Evolutionary conservation across 257 asterid species (phyloP).

Genomic region (Schizonepeta tenuifolia): DNA sequence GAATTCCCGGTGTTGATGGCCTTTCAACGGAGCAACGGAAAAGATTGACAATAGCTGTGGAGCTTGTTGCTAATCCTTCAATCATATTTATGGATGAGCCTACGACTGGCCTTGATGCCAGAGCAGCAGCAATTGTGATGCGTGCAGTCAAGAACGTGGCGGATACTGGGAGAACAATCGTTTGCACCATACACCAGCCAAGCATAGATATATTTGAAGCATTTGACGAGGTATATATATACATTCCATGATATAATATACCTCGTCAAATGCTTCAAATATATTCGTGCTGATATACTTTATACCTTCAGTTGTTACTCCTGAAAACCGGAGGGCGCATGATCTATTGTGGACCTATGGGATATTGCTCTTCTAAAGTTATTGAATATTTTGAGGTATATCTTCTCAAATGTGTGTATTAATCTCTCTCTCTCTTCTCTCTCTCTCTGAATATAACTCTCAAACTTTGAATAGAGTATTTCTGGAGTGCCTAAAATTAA

Average conservation of each 20-base stretch:
- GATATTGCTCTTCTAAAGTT: conserved; percentile 49
- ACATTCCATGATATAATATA: no score
- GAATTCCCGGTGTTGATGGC: conserved; percentile 54
- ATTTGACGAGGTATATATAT: conserved; percentile 50
- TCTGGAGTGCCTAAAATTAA: conserved; percentile 45
- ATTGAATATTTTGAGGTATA: conserved; percentile 51
- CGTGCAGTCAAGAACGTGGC: conserved; percentile 54
- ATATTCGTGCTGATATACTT: no score
- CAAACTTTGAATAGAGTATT: conserved; percentile 36
- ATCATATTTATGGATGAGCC: conserved; percentile 61
- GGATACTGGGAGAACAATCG: conserved; percentile 53
- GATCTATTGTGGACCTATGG: conserved; percentile 48
- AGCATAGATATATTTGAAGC: conserved; percentile 58
- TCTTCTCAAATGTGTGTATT: background rate
- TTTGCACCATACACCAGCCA: conserved; percentile 61
- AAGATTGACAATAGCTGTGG: conserved; percentile 58
- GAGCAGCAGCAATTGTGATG: conserved; percentile 61
- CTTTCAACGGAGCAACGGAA: conserved; percentile 56
- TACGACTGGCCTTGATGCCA: conserved; percentile 55
- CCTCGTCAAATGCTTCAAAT: no score
- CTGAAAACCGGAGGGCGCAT: conserved; percentile 52
- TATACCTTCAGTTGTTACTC: conserved; percentile 43
- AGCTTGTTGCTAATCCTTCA: conserved; percentile 57
- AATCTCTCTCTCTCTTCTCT: background rate
- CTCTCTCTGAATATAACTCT: background rate